Conservation (phyloP, 768 basidiomycete genomes). For the Steccherinum ochraceum region DNA sequence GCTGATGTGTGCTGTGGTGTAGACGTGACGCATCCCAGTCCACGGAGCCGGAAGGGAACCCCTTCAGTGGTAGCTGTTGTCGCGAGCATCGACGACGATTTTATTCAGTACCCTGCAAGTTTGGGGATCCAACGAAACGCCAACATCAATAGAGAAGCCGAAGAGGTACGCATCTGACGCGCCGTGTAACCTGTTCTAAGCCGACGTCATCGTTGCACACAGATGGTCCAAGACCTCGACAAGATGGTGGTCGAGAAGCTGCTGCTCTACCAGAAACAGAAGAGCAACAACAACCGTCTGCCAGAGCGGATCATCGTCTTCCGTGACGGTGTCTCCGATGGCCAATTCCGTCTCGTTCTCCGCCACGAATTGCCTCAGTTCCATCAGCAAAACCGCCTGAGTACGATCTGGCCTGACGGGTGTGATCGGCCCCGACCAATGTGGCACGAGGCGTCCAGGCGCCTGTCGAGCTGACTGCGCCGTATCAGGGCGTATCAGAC, state of each 20-base stretch:
- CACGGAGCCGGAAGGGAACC: constrained; percentile 58
- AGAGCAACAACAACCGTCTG: constrained; percentile 42
- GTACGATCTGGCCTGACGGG: no score
- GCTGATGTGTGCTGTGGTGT: constrained; percentile 18
- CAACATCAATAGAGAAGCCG: constrained; percentile 30
- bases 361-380: constrained; percentile 58
- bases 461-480: no score
- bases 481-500: no score
- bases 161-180: constrained; percentile 33
- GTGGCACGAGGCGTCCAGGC: no score
- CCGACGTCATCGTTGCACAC: no score
- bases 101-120: constrained; percentile 76
- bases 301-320: constrained; percentile 69
- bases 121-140: constrained; percentile 53
- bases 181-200: no score
- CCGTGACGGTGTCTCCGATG: constrained; percentile 83
- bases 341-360: constrained; percentile 64
- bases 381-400: no score
- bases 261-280: constrained; percentile 44
- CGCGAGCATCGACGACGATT: constrained; percentile 61
- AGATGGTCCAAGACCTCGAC: constrained; percentile 68
- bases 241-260: constrained; percentile 72
- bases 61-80: constrained; percentile 84
- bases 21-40: constrained; percentile 78
- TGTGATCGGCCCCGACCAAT: no score